These are phyloP conservation scores for Mortierella hygrophila DNA, from an alignment of 192 early-diverging fungal species.

Conservation along the genomic window DNA sequence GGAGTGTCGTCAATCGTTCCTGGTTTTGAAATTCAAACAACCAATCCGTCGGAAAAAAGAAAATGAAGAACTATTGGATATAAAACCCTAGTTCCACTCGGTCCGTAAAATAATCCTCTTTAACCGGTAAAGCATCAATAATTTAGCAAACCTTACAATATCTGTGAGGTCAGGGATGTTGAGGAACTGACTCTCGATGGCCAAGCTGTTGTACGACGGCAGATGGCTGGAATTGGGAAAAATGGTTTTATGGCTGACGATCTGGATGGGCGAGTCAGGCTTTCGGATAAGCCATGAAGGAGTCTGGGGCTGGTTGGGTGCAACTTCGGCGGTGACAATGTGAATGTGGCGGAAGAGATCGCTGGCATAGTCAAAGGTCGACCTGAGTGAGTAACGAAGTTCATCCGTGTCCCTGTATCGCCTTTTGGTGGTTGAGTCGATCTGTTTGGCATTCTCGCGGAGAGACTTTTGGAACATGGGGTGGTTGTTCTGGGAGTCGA, in stretches of 20 bases:
- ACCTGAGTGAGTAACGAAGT: constrained; percentile 57
- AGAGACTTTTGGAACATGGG: constrained; percentile 17
- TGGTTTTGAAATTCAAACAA: background rate
- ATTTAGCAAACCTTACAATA: constrained; percentile 31
- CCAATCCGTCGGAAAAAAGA: background rate
- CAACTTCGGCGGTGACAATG: constrained; percentile 40
- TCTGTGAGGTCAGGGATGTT: constrained; percentile 44
- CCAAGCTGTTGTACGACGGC: constrained; percentile 57
- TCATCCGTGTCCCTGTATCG: constrained; percentile 59
- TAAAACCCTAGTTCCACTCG: background rate
- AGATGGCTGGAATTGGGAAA: constrained; percentile 33
- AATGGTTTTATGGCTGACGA: constrained; percentile 37
- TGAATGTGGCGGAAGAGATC: constrained; percentile 36
- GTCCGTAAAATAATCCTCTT: background rate
- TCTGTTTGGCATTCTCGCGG: constrained; percentile 12
- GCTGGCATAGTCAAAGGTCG: constrained; percentile 29
- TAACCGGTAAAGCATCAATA: background rate
- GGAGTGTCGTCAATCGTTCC: no score
- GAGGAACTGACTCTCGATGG: constrained; percentile 55
- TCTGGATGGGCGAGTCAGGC: background rate
- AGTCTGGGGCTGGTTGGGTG: constrained; percentile 11
- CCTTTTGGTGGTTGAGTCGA: constrained; percentile 15
- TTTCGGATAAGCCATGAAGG: constrained; percentile 44
- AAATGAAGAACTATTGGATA: background rate
- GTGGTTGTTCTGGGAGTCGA: constrained; percentile 4